Evolutionary conservation across 179 eudicot species (phyloP).

Genomic region (Corrigiola litoralis): DNA sequence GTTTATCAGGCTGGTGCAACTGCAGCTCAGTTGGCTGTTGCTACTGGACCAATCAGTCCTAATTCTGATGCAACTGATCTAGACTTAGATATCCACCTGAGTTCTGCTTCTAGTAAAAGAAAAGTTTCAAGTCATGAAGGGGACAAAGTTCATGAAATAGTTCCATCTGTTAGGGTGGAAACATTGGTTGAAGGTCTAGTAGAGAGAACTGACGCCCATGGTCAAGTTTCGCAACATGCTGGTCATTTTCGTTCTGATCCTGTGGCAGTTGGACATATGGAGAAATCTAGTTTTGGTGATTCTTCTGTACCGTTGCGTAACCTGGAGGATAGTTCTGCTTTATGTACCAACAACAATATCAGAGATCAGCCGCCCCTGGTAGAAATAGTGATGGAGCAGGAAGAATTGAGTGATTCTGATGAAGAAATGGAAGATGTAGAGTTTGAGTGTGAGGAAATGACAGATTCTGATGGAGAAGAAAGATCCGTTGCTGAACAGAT

Average conservation of each 20-base stretch:
- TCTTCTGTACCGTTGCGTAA: conserved; percentile 23
- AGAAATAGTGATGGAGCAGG: conserved; percentile 96
- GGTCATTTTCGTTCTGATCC: conserved; percentile 17
- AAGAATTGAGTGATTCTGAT: conserved; percentile 96
- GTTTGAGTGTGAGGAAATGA: conserved; percentile 95
- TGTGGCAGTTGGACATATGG: conserved; percentile 13
- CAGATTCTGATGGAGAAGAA: conserved; percentile 83
- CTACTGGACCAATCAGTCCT: conserved; percentile 30
- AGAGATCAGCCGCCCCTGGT: conserved; percentile 44
- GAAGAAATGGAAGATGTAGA: conserved; percentile 88
- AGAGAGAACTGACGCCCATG: conserved; percentile 3
- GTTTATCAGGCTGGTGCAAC: conserved; percentile 24
- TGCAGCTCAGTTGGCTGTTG: conserved; percentile 25
- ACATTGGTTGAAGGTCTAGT: conserved; percentile 15
- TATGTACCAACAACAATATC: conserved; percentile 17
- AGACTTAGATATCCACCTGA: conserved; percentile 77
- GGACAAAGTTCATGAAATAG: conserved; percentile 7
- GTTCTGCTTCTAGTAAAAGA: conserved; percentile 42
- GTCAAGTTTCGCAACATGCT: conserved; percentile 8
- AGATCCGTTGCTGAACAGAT: conserved; percentile 46
- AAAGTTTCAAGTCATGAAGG: conserved; percentile 28
- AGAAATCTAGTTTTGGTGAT: conserved; percentile 20
- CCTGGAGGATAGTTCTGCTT: conserved; percentile 19
- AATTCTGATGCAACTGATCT: conserved; percentile 40
- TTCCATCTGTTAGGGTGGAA: conserved; percentile 16